Base-by-base conservation (phyloP, 495 filamentous ascomycete species). In the Podospora appendiculata region DNA sequence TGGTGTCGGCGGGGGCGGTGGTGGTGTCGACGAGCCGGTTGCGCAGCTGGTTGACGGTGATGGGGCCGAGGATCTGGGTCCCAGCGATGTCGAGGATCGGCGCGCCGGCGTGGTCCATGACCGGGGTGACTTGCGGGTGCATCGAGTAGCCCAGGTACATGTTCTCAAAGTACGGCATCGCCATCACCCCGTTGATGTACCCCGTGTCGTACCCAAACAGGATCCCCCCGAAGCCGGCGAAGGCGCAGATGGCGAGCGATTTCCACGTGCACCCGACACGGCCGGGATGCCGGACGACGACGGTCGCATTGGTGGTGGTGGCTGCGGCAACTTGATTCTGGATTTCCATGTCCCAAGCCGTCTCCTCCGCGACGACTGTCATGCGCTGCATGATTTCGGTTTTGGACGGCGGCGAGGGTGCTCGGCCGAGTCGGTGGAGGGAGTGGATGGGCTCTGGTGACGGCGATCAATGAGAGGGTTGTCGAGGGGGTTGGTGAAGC, bases 161-260 rank as follows among this genome's bases (percentile, higher is more conserved):
- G 16, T 54, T 54, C 45, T 54, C 45, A 32, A 72, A 71, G 61
- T 68, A 67, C 12, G 61, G 57, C 75, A 79, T 78, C 39, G 63
- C 78, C 35, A 78, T 74, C 48, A 54, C 46, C 4, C 52, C 52
- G 32, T 48, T 47, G 51, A 65, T 55, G 67, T 76, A 78, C 52
- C 78, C 78, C 36, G 75, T 73, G 60, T 81, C 78, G 58, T 77
- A 81, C 3, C 78, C 78, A 63, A 80, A 80, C 62, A 79, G 72
- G 58, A 83, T 79, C 65, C 80, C 80, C 46, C 79, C 79, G 58
- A 83, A 81, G 42, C 78, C 70, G 42, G 79, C 78, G 57, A 84
- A 82, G 4, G 34, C 35, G 16, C 35, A 35, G 17, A 53, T 44
- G 13, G 16, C 17, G 8, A 44, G n/a, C 4, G 41, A n/a, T 40